Conservation (phyloP, 495 filamentous ascomycete species). For the Aspergillus mulundensis region DNA sequence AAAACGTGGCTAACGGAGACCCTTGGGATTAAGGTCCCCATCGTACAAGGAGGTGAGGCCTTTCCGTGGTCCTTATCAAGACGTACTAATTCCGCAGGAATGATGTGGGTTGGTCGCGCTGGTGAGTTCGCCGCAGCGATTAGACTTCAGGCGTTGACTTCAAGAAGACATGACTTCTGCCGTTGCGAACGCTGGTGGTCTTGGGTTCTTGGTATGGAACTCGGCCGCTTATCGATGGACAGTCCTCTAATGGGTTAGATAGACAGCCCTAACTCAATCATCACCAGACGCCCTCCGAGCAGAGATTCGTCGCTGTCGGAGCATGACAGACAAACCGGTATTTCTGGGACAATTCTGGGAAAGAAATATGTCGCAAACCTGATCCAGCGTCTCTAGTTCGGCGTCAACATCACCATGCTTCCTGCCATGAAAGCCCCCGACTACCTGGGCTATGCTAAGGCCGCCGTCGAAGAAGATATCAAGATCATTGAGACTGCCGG, state of each 20-base stretch:
- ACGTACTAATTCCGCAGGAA: neutral
- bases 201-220: conserved; percentile 4
- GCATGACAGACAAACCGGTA: conserved; percentile 11
- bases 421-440: conserved; percentile 8
- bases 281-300: neutral
- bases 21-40: conserved; percentile 6
- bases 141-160: too few species aligned
- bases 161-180: conserved; percentile 3
- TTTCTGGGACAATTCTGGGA: neutral
- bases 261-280: conserved; percentile 5
- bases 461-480: conserved; percentile 7
- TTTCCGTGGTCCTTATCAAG: neutral
- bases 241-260: neutral
- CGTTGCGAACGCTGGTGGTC: conserved; percentile 5
- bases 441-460: conserved; percentile 9
- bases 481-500: conserved; percentile 9
- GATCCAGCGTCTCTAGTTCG: conserved; percentile 4
- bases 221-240: neutral
- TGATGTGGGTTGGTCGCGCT: conserved; percentile 9
- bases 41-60: conserved; percentile 8
- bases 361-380: neutral
- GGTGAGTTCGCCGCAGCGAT: neutral
- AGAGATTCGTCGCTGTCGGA: conserved; percentile 5
- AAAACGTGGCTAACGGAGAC: conserved; percentile 10
- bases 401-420: conserved; percentile 14